Evolutionary conservation across 2,329 filamentous ascomycete species (phyloP), one percentile per base, ranked within the genome.

Genomic region (Colletotrichum tropicale): DNA sequence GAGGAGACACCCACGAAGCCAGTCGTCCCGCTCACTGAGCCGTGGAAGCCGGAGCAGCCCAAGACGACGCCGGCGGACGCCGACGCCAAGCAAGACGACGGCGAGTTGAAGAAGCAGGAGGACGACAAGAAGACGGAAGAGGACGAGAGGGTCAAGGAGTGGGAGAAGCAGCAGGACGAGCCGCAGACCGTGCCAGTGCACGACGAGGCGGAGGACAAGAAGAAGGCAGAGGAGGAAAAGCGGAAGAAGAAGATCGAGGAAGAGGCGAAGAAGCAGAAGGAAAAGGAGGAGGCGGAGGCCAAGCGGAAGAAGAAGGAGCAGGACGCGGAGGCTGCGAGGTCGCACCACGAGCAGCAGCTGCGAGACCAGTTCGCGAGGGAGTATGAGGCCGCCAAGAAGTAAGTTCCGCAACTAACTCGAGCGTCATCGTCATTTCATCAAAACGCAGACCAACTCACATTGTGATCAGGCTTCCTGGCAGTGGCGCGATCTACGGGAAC

Each of bases 401-500:
- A 83, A 81, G 86, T 84, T 21, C 66, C 16, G 26, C 4, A 32
- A 18, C n/a, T 80, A n/a, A 16, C 32, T 13, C 15, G 34, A 30
- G 13, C 75, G 75, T 34, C 77, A 79, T 52, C 78, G 15, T 18
- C 56, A n/a, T 32, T 60, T 56, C 70, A 61, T 36, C 21, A 13
- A 18, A 34, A 18, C 60, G 48, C 6, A 24, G 36, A 28, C 66
- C 26, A 21, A 28, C 74, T 76, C 30, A 76, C 65, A 56, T 8
- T 18, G 13, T 28, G 21, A 61, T 56, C 48, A 90, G 87, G 48
- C 80, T 87, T 76, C 83, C 85, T 18, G 85, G 85, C 24, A 88
- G 87, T 13, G 88, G 89, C 72, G 85, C 87, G 6, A 86, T 92
- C 18, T 92, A 90, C 78, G 90, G 90, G n/a, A 90, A 88, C 71